phyloP scores from a whole-genome alignment of 2,329 filamentous ascomycete species.

The Tolypocladium album region DNA sequence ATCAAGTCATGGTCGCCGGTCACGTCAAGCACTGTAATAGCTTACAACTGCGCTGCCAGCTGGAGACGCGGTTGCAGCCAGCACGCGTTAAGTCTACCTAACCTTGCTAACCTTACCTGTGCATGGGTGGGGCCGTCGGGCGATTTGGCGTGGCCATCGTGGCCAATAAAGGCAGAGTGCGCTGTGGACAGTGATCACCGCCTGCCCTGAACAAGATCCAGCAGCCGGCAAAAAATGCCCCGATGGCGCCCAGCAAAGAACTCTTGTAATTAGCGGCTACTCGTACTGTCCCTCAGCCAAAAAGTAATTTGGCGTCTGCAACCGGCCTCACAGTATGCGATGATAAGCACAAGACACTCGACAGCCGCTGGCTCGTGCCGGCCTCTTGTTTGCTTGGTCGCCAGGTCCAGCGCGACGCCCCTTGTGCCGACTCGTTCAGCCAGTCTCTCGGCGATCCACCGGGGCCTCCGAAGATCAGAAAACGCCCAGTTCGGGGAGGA shows the following conservation, averaged over 20 bases:
- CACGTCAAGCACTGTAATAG: background rate
- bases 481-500: constrained; percentile 16
- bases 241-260: background rate
- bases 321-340: constrained; percentile 11
- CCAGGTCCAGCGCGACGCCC: background rate
- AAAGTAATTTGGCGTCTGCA: background rate
- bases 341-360: constrained; percentile 14
- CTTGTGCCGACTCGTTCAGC: constrained; percentile 14
- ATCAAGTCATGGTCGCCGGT: background rate
- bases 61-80: background rate
- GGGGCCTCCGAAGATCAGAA: constrained; percentile 47
- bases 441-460: constrained; percentile 56
- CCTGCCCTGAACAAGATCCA: background rate
- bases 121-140: background rate
- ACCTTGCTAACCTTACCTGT: too few relatives aligned
- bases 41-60: background rate
- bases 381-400: constrained; percentile 6
- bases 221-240: background rate
- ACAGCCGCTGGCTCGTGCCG: constrained; percentile 11
- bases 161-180: background rate
- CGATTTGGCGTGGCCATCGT: background rate
- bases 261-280: background rate
- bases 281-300: background rate
- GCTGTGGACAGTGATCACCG: background rate
- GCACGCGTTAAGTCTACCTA: background rate